Evolutionary conservation across 352 stramenopile genomes (phyloP), one percentile per base, ranked within the genome.

Genomic region (Phytopythium montanum): DNA sequence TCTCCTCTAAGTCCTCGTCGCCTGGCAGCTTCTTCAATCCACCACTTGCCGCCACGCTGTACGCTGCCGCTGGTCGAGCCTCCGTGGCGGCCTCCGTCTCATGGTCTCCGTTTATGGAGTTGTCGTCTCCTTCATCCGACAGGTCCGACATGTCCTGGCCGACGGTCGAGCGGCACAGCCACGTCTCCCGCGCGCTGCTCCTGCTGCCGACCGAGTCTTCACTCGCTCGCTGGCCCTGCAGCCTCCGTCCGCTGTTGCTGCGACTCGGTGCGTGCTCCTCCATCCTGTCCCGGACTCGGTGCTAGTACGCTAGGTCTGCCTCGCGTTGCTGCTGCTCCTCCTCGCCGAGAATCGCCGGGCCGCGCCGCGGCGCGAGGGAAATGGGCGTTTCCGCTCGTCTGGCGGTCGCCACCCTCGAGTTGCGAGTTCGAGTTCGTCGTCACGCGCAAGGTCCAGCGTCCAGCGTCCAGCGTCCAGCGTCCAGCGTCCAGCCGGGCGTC

Each of bases 161-260:
- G 21, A 91, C n/a, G 0, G 79, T 91, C 4, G 79, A 89, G 29
- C 75, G 75, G 46, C 62, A 85, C 2, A 76, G 54, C 79, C 79
- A 89, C 49, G 74, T 72, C 19, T 90, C 79, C 16, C 66, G 64
- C 21, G n/a, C 19, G 12, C 44, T 50, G 44, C 12, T n/a, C n/a
- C n/a, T 29, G 4, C 44, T 19, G 21, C 9, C 12, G 10, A 25
- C 21, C 21, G 44, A 38, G 14, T 54, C 26, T 3, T 54, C 48
- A 8, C 25, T 21, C 42, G 44, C 9, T 60, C 64, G 10, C 62
- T 49, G 7, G 59, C n/a, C 21, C 21, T 31, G 21, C 44, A 31
- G 6, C 13, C 26, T 5, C 29, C 9, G 48, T 8, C 9, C 31
- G 29, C 28, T 36, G 33, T 21, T 26, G 57, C 56, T 60, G 49